Evolutionary conservation across 345 rosid genomes (phyloP).

Genomic region (Camelina neglecta): DNA sequence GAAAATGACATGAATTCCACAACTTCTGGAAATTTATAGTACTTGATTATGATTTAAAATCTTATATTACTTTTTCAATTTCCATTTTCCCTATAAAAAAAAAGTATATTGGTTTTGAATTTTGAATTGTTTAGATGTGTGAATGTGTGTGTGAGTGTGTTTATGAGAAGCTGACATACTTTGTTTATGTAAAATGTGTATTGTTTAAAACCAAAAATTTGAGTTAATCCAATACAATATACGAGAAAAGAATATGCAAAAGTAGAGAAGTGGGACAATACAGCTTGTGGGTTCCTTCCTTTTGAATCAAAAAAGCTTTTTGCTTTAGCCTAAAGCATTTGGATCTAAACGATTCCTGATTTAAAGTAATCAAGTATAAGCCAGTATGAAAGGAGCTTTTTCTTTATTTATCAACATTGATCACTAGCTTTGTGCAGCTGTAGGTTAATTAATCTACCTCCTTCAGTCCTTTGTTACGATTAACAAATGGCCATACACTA

Average conservation of each 20-base stretch:
- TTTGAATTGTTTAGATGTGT: background rate
- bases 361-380: slow-evolving; percentile 5
- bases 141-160: background rate
- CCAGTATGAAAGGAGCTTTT: slow-evolving; percentile 1
- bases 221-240: slow-evolving; percentile 5
- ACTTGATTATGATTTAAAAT: slow-evolving; percentile 9
- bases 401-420: background rate
- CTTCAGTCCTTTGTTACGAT: background rate
- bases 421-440: slow-evolving; percentile 14
- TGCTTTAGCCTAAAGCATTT: slow-evolving; percentile 47
- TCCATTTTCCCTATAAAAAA: background rate
- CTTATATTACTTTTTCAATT: background rate
- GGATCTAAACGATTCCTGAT: slow-evolving; percentile 18
- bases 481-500: background rate
- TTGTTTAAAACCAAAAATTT: background rate
- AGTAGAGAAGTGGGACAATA: slow-evolving; percentile 33
- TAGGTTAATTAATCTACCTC: background rate
- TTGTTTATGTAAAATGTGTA: background rate
- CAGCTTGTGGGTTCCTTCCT: slow-evolving; percentile 32
- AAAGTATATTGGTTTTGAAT: background rate
- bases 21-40: slow-evolving; percentile 24
- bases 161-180: background rate
- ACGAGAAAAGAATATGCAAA: slow-evolving; percentile 31
- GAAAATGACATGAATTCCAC: slow-evolving; percentile 37
- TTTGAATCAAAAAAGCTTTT: slow-evolving; percentile 42